These are phyloP conservation scores for Oryza officinalis DNA, from an alignment of 176 grass and related monocot species.

Conservation along the genomic window DNA sequence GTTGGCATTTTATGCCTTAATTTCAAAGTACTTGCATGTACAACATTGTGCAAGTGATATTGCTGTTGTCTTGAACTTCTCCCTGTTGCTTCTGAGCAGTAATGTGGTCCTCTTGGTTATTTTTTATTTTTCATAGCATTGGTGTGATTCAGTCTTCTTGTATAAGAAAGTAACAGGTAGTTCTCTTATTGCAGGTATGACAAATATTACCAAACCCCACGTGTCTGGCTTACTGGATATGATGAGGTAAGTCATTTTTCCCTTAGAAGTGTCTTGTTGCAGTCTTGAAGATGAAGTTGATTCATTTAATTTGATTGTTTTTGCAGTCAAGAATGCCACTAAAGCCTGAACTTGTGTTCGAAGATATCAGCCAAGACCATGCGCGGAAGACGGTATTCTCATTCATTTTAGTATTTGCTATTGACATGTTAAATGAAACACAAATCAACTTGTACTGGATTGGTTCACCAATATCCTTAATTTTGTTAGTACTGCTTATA, in stretches of 20 bases:
- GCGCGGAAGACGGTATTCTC: conserved; percentile 83
- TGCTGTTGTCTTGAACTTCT: conserved; percentile 6
- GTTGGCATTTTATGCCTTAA: not conserved
- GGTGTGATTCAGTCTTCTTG: not conserved
- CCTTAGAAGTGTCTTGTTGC: conserved; percentile 3
- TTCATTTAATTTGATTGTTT: not conserved
- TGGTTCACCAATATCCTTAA: not conserved
- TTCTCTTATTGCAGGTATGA: conserved; percentile 76
- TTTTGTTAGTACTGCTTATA: not conserved
- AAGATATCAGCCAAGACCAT: conserved; percentile 99
- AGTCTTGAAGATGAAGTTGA: conserved; percentile 13
- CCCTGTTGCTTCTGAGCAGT: not conserved
- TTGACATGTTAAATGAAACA: conserved; percentile 2
- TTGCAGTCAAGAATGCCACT: conserved; percentile 81
- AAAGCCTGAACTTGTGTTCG: conserved; percentile 85
- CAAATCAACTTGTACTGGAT: not conserved
- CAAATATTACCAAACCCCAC: conserved; percentile 95
- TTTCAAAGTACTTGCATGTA: not conserved
- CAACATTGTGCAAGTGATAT: conserved; percentile 4
- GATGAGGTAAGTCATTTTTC: conserved; percentile 73
- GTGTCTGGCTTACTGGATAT: conserved; percentile 98
- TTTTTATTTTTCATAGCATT: not conserved
- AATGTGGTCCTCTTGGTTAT: conserved; percentile 4
- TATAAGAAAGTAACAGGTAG: not conserved
- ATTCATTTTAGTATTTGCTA: conserved; percentile 8